These are phyloP conservation scores for Epichloe elymi DNA, from an alignment of 2,329 filamentous ascomycete genomes.

Conservation along the genomic window DNA sequence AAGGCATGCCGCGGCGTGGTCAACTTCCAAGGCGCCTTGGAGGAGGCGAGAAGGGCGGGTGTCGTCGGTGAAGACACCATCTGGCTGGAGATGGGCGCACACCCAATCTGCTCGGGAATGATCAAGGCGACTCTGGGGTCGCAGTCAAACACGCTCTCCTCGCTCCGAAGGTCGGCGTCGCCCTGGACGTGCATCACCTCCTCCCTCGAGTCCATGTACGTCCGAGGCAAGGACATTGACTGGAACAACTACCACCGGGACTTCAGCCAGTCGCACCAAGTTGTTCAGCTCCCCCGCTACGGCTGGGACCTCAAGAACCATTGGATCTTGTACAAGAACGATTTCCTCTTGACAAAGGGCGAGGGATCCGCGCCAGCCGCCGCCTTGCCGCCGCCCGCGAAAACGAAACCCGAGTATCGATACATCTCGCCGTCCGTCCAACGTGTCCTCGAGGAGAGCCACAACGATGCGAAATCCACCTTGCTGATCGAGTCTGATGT, in stretches of 20 bases:
- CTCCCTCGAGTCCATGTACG: neutral
- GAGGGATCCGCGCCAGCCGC: constrained; percentile 1
- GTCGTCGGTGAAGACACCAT: constrained; percentile 40
- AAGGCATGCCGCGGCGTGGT: constrained; percentile 47
- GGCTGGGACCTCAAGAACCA: constrained; percentile 60
- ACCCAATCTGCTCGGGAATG: constrained; percentile 49
- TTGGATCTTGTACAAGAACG: constrained; percentile 33
- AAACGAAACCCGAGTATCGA: too few species aligned
- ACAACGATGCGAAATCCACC: constrained; percentile 34
- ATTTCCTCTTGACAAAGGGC: constrained; percentile 56
- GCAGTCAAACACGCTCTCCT: constrained; percentile 38
- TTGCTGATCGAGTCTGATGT: constrained; percentile 36
- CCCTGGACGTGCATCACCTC: constrained; percentile 41
- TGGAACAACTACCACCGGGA: constrained; percentile 43
- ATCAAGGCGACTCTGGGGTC: constrained; percentile 42
- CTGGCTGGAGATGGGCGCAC: constrained; percentile 57
- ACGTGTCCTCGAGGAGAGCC: constrained; percentile 37
- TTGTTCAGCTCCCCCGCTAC: constrained; percentile 54
- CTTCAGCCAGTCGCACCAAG: constrained; percentile 23
- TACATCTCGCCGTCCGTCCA: too few species aligned
- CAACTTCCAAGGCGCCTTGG: constrained; percentile 46
- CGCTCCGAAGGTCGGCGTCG: constrained; percentile 37
- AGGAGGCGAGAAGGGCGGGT: constrained; percentile 32
- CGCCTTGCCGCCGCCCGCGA: too few species aligned
- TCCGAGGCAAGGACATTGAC: constrained; percentile 28